Percentiles rank a stretch among this genome's conserved stretches.
Conservation (phyloP, 495 filamentous ascomycete genomes). For the Penicillium psychrofluorescens region DNA sequence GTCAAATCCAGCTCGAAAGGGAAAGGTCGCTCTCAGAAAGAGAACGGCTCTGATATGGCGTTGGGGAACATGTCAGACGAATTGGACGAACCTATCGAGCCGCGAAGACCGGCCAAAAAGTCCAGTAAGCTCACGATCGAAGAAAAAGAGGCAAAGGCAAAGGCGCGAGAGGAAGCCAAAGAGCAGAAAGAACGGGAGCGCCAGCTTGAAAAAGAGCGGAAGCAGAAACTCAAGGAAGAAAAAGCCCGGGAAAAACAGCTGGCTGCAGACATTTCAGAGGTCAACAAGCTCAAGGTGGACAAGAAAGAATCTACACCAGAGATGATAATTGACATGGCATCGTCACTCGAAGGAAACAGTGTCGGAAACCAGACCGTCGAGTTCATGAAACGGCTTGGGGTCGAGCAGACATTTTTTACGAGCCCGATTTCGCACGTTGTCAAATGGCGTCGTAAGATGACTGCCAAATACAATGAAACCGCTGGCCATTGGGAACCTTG, state of each 20-base stretch:
- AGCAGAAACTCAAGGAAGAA: slow-evolving; percentile 43
- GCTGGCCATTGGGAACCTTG: slow-evolving; percentile 62
- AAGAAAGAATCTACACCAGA: slow-evolving; percentile 71
- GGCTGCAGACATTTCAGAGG: slow-evolving; percentile 61
- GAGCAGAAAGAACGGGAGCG: slow-evolving; percentile 37
- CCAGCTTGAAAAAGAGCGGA: slow-evolving; percentile 42
- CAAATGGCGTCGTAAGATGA: slow-evolving; percentile 68
- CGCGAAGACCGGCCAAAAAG: slow-evolving; percentile 16
- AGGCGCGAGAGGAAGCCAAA: slow-evolving; percentile 42
- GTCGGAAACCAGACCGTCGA: slow-evolving; percentile 43
- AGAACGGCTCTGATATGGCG: not conserved
- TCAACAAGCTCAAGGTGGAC: slow-evolving; percentile 68
- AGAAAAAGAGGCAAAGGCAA: slow-evolving; percentile 49
- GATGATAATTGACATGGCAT: slow-evolving; percentile 77
- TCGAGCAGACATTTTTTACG: slow-evolving; percentile 44
- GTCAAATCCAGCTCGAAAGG: slow-evolving; percentile 1
- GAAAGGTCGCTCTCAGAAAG: slow-evolving; percentile 1
- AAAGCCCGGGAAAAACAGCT: slow-evolving; percentile 57
- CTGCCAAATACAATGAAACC: slow-evolving; percentile 53
- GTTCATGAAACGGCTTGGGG: slow-evolving; percentile 51
- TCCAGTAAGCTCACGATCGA: slow-evolving; percentile 26
- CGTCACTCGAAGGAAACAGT: slow-evolving; percentile 39
- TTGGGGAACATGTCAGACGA: slow-evolving; percentile 9
- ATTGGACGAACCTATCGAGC: slow-evolving; percentile 16
- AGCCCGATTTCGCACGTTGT: slow-evolving; percentile 53